Evolutionary conservation across 2,329 filamentous ascomycete species (phyloP).

Genomic region (Monosporascus sp.): DNA sequence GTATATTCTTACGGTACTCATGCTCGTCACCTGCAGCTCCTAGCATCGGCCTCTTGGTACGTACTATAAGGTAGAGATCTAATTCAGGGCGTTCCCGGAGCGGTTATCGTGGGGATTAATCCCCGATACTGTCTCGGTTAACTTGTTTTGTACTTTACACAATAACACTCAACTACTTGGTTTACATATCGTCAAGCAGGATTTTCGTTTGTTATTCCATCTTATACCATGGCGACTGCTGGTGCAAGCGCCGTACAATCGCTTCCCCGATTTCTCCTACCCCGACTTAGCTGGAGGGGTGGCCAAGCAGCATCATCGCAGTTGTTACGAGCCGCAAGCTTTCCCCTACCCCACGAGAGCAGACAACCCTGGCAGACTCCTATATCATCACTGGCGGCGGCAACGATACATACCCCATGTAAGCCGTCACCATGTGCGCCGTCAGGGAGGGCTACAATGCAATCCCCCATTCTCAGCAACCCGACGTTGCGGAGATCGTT

Average conservation of each 20-base stretch:
- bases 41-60: neutral
- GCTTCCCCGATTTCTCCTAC: conserved; percentile 50
- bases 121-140: no score
- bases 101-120: no score
- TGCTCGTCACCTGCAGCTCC: neutral
- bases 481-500: conserved; percentile 47
- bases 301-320: conserved; percentile 25
- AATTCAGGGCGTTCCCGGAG: no score
- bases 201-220: no score
- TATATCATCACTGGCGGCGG: conserved; percentile 7
- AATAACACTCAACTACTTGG: no score
- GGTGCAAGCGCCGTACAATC: conserved; percentile 30
- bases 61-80: neutral
- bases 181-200: no score
- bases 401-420: conserved; percentile 19
- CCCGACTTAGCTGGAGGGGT: conserved; percentile 48
- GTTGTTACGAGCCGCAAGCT: conserved; percentile 20
- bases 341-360: conserved; percentile 16
- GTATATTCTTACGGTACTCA: no score
- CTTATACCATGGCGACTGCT: conserved; percentile 21
- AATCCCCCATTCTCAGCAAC: conserved; percentile 21
- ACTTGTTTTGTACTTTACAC: no score
- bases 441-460: neutral
- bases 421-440: conserved; percentile 7
- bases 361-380: conserved; percentile 12